Evolutionary conservation across 768 basidiomycete species (phyloP).

Genomic region (Xerocomellus dryophilus): DNA sequence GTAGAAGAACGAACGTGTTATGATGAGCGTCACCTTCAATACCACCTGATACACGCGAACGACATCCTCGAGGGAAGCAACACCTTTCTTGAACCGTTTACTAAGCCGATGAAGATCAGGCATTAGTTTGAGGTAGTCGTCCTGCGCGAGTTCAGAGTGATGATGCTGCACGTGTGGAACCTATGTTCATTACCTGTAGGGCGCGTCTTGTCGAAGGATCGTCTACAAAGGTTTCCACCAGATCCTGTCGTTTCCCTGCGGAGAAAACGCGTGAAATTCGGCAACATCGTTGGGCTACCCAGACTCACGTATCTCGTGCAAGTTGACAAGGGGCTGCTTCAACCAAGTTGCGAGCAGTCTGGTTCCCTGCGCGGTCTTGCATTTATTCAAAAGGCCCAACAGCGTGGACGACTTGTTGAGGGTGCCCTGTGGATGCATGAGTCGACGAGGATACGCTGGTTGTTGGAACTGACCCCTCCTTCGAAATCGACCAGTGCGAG

Average conservation of each 20-base stretch:
- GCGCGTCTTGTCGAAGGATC: constrained; percentile 67
- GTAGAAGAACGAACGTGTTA: neutral
- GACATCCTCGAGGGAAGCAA: constrained; percentile 88
- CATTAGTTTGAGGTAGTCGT: constrained; percentile 85
- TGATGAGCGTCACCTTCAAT: constrained; percentile 51
- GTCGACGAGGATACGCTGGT: neutral
- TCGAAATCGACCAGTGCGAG: constrained; percentile 78
- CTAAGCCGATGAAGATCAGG: constrained; percentile 91
- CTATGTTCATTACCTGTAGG: constrained; percentile 58
- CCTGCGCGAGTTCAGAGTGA: constrained; percentile 41
- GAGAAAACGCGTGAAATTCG: too few relatives aligned
- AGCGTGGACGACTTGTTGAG: constrained; percentile 81
- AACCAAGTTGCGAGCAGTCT: constrained; percentile 87
- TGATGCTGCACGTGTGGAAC: neutral
- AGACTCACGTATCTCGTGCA: constrained; percentile 84
- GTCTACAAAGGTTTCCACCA: constrained; percentile 85
- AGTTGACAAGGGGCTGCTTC: constrained; percentile 91
- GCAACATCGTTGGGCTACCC: too few relatives aligned
- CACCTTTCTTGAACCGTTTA: constrained; percentile 84
- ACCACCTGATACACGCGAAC: constrained; percentile 95
- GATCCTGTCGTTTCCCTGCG: constrained; percentile 77
- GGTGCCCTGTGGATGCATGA: constrained; percentile 41
- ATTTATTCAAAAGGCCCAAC: constrained; percentile 87
- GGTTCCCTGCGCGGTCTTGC: constrained; percentile 94
- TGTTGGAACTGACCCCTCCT: constrained; percentile 33